phyloP scores from a whole-genome alignment of 108 stramenopile genomes.

The Aurantiochytrium sp. region DNA sequence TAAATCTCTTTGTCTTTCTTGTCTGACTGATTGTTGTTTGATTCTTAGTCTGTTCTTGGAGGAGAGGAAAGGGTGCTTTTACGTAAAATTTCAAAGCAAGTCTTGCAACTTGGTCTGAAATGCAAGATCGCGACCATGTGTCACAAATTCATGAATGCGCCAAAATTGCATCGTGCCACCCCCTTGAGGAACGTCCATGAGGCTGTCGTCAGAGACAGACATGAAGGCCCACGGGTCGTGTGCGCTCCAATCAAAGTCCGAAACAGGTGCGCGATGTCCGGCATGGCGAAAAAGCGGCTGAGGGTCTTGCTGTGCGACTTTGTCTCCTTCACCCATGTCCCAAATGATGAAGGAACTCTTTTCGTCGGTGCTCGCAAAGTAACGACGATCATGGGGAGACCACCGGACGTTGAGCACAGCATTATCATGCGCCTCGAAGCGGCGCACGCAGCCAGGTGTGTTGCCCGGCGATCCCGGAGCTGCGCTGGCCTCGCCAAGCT shows the following conservation, averaged over 20 bases:
- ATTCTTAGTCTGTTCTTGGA: too few relatives aligned
- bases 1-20: too few relatives aligned
- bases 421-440: not conserved
- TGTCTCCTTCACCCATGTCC: not conserved
- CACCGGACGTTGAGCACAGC: not conserved
- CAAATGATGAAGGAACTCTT: not conserved
- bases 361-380: not conserved
- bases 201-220: not conserved
- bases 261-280: not conserved
- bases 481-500: not conserved
- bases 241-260: not conserved
- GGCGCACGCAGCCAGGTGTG: not conserved
- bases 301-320: not conserved
- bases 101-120: not conserved
- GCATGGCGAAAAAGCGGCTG: not conserved
- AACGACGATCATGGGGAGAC: not conserved
- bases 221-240: not conserved
- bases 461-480: not conserved
- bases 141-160: not conserved
- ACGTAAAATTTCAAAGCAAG: too few relatives aligned
- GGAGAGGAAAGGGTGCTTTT: too few relatives aligned
- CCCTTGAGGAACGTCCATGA: not conserved
- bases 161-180: conserved; percentile 1
- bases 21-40: not conserved
- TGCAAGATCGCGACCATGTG: not conserved